These are phyloP conservation scores for Xylaria arbuscula DNA, from an alignment of 2,329 filamentous ascomycete genomes.

Conservation along the genomic window DNA sequence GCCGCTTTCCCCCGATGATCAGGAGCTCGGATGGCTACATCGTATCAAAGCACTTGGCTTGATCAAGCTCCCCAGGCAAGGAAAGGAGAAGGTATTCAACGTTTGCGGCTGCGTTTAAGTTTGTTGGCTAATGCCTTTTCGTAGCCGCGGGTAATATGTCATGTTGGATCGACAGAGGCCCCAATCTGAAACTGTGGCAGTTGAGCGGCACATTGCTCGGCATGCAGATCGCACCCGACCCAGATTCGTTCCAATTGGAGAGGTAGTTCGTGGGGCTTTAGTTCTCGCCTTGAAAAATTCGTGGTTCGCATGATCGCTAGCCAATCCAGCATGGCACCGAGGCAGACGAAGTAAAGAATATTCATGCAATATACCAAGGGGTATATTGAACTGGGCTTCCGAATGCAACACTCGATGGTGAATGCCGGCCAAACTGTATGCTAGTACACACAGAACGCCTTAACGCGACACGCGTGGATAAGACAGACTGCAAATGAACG, in stretches of 20 bases:
- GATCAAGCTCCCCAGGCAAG: constrained; percentile 5
- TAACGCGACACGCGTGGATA: neutral
- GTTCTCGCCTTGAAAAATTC: neutral
- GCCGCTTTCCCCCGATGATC: constrained; percentile 27
- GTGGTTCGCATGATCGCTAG: constrained; percentile 14
- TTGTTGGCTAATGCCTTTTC: constrained; percentile 26
- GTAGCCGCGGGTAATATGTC: constrained; percentile 31
- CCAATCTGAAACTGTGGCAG: constrained; percentile 35
- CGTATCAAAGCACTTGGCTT: constrained; percentile 5
- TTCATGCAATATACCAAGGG: constrained; percentile 18
- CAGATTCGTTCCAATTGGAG: constrained; percentile 12
- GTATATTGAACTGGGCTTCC: neutral
- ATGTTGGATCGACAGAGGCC: constrained; percentile 36
- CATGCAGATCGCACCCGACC: constrained; percentile 1
- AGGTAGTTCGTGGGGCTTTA: neutral
- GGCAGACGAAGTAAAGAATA: constrained; percentile 4
- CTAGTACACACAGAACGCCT: neutral
- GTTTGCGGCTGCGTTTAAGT: neutral
- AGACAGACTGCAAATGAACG: neutral
- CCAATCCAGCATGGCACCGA: constrained; percentile 16
- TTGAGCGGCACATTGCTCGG: constrained; percentile 22
- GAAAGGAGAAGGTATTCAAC: neutral
- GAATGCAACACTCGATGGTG: neutral
- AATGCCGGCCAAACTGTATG: neutral
- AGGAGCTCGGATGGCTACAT: constrained; percentile 23